Conservation (phyloP, 148 eudicot genomes). For the Beta vulgaris region DNA sequence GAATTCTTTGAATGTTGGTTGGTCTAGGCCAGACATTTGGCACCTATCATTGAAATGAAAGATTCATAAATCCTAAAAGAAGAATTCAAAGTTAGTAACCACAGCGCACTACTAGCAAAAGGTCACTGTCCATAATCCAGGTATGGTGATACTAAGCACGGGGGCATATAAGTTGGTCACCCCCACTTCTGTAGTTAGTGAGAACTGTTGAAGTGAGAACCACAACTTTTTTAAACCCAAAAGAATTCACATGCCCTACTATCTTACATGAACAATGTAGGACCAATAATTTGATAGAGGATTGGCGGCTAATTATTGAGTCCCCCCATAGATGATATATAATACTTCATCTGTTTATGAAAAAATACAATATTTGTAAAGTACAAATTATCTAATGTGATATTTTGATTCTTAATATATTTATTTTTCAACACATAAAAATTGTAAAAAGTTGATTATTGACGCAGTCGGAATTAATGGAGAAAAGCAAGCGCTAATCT, state of each 20-base stretch:
- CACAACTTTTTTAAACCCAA: neutral
- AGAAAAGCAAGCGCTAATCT: no score
- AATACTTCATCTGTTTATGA: no score
- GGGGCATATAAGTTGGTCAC: neutral
- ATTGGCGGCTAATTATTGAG: no score
- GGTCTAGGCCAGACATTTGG: neutral
- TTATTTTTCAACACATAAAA: no score
- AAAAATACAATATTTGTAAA: no score
- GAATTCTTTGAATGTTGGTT: slow-evolving; percentile 3
- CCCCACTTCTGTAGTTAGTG: neutral
- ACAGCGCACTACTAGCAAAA: slow-evolving; percentile 5
- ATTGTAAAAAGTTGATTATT: no score
- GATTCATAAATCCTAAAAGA: slow-evolving; percentile 11
- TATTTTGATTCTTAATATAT: no score
- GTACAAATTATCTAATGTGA: no score
- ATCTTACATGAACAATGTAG: no score
- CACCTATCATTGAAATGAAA: slow-evolving; percentile 10
- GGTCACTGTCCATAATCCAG: neutral
- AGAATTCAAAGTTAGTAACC: neutral
- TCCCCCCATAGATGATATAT: no score
- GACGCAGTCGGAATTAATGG: no score
- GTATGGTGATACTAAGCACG: neutral
- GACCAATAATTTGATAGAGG: no score
- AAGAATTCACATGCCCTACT: neutral
- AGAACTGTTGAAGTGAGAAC: neutral